Base-by-base conservation (phyloP, 305 asterid genomes). In the Fraxinus angustifolia region DNA sequence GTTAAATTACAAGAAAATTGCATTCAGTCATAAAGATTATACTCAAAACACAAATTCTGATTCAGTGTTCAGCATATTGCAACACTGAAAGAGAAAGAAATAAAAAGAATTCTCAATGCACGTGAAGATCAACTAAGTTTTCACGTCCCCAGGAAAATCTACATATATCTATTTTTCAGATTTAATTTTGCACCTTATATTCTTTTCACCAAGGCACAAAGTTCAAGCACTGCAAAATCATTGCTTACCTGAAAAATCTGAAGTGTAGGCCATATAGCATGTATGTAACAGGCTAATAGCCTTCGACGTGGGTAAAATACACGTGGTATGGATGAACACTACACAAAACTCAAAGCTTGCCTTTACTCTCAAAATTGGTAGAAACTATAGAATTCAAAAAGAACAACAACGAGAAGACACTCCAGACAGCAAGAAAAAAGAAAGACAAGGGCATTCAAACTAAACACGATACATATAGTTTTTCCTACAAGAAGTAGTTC, bases 1-100 rank as follows among this genome's bases (percentile, higher is more conserved):
- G 91, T 88, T 86, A 87, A 91, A 71, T 83, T 67, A 77, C 60
- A 79, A 76, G 78, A 81, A 73, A 81, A 58, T 58, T 68, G 75
- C 75, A 68, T 68, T 79, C 76, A 79, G 78, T 78, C 76, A 79
- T 21, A 81, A 86, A 79, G 65, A 72, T 77, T 28, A 78, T 77
- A 80, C 40, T 31, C n/a, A 35, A 26, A 53, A 85, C 68, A 48
- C 45, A 62, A 78, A 77, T 50, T 73, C 50, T 21, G 4, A 53
- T 78, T 28, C 14, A 76, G 35, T 17, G 11, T 23, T 53, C 79
- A 75, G 58, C 74, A 65, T 42, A 48, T 42, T 30, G 23, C 28
- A 6, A 40, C 12, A 21, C 36, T 8, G 31, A 45, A 34, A 75
- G 40, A 26, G 17, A 36, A 19, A 73, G 31, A 56, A 30, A 14